Evolutionary conservation across 2,329 filamentous ascomycete genomes (phyloP).

Genomic region (Botrytis sinoallii): DNA sequence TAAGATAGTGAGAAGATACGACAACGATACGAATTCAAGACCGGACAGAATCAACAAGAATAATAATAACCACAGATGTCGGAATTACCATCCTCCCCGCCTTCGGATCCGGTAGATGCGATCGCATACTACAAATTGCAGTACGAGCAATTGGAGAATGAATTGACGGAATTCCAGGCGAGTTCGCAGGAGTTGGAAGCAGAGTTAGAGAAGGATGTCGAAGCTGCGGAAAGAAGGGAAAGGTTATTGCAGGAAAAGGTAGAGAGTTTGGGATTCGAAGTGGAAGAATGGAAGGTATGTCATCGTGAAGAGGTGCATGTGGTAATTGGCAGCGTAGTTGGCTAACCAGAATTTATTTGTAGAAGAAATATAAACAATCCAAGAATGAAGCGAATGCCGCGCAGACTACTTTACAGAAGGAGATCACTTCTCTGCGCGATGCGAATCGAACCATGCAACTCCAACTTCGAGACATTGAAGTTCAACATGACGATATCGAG

Average conservation of each 20-base stretch:
- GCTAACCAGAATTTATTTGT: conserved; percentile 27
- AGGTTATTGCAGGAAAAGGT: conserved; percentile 81
- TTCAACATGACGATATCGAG: conserved; percentile 97
- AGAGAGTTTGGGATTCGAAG: conserved; percentile 80
- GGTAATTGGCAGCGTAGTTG: conserved; percentile 15
- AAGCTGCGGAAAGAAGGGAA: conserved; percentile 91
- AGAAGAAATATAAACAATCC: conserved; percentile 95
- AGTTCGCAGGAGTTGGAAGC: conserved; percentile 92
- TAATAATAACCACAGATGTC: conserved; percentile 32
- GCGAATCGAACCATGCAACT: conserved; percentile 77
- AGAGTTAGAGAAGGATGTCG: conserved; percentile 93
- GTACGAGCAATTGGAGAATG: conserved; percentile 87
- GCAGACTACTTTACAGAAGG: conserved; percentile 86
- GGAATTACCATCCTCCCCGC: conserved; percentile 62
- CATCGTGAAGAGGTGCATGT: conserved; percentile 14
- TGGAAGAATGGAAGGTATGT: conserved; percentile 95
- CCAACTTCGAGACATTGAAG: conserved; percentile 88
- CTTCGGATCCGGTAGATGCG: conserved; percentile 65
- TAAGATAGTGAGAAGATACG: conserved; percentile 18
- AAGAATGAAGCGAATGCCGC: conserved; percentile 82
- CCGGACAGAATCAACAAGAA: conserved; percentile 17
- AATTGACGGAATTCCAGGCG: conserved; percentile 89
- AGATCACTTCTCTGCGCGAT: conserved; percentile 89
- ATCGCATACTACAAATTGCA: conserved; percentile 94
- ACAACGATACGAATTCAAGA: conserved; percentile 15